Evolutionary conservation across 2,329 filamentous ascomycete species (phyloP).

Genomic region (Xylogone sp.): DNA sequence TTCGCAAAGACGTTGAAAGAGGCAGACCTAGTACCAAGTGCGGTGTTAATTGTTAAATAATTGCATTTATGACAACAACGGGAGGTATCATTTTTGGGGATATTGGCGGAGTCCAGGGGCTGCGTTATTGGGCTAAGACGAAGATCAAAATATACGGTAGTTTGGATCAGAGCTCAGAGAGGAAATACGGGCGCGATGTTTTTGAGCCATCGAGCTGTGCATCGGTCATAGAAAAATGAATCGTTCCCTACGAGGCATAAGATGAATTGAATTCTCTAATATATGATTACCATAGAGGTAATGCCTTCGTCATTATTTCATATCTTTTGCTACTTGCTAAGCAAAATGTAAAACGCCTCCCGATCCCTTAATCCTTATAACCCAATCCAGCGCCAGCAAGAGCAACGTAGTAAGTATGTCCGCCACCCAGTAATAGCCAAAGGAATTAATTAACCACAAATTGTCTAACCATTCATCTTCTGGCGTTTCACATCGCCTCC

Average conservation of each 20-base stretch:
- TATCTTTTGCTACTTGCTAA: neutral
- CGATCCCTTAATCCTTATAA: neutral
- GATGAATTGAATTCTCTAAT: too few species aligned
- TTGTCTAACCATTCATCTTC: constrained; percentile 17
- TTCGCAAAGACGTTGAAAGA: constrained; percentile 92
- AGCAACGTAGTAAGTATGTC: too few species aligned
- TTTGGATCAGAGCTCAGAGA: too few species aligned
- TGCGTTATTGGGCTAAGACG: neutral
- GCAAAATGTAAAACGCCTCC: neutral
- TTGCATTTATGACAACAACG: neutral
- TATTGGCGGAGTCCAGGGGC: neutral
- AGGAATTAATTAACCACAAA: too few species aligned
- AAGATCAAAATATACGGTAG: too few species aligned
- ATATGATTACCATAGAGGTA: too few species aligned
- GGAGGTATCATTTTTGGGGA: neutral
- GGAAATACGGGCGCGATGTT: too few species aligned
- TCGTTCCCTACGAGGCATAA: too few species aligned
- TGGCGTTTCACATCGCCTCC: constrained; percentile 28
- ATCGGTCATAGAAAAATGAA: too few species aligned
- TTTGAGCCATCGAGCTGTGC: too few species aligned
- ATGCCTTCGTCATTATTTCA: neutral
- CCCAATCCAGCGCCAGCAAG: neutral
- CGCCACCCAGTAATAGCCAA: too few species aligned
- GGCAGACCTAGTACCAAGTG: constrained; percentile 83
- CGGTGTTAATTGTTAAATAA: constrained; percentile 74